Evolutionary conservation across 2,329 filamentous ascomycete species (phyloP), one percentile per base, ranked within the genome.

Genomic region (Penicillium sclerotigenum): DNA sequence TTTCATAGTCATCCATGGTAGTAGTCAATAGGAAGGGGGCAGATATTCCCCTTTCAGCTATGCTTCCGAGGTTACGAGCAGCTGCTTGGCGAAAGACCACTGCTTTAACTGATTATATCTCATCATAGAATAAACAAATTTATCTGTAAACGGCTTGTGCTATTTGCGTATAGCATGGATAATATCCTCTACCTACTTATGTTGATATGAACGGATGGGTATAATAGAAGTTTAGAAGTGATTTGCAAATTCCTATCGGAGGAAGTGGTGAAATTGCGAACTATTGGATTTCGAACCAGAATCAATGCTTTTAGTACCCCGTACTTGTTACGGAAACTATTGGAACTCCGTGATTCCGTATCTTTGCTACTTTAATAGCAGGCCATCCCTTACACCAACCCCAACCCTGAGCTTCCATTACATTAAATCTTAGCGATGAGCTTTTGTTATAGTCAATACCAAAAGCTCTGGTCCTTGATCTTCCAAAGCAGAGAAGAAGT

Each of bases 71-170:
- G 18, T 26, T 41, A 31, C 22, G 26, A 52, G 14, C 55, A 58
- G 26, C 5, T n/a, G 36, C 31, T 18, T 52, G 26, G 41, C 28
- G 13, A 52, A 33, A 42, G 20, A 29, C 13, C 36, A 41, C 38
- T 40, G 42, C 40, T 56, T 48, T 53, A 47, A 47, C 31, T 58
- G 52, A 57, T 47, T 47, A 45, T 4, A 40, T 46, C 28, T 42
- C 18, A n/a, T 38, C 41, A 26, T 26, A 20, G 29, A n/a, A n/a
- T n/a, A n/a, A n/a, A n/a, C n/a, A n/a, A n/a, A n/a, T n/a, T n/a
- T n/a, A n/a, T n/a, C n/a, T n/a, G n/a, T n/a, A n/a, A n/a, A n/a
- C n/a, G n/a, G n/a, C n/a, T n/a, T n/a, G n/a, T n/a, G n/a, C n/a
- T n/a, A n/a, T n/a, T n/a, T n/a, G n/a, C n/a, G n/a, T n/a, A n/a